Base-by-base conservation (phyloP, 805 yeast species). In the Wickerhamiella dianesei region DNA sequence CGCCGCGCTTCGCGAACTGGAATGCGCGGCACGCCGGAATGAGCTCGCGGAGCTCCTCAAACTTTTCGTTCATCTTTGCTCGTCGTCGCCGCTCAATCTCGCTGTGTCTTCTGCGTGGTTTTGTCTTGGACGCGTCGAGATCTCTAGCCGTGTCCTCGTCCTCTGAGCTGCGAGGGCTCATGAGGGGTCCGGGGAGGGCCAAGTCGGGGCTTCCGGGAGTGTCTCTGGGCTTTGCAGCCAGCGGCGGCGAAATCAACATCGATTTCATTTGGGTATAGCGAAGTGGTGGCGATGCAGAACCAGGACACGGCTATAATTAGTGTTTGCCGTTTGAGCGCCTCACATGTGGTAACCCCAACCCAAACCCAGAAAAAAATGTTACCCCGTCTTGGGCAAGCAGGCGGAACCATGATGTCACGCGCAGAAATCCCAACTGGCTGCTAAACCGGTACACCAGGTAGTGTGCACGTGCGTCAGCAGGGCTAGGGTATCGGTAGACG, bases 11-110 rank as follows among this genome's bases (percentile, higher is more conserved):
- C 17, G 63, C 56, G 21, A 60, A 53, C 14, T 53, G 50, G 19
- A 73, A 70, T 29, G 71, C 68, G 44, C 87, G 67, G 59, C 94
- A 83, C 12, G 89, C 87, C 1, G 94, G 94, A 16, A 84, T 78
- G 44, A 84, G 63, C 56, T 72, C 77, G 59, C 83, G 81, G 53
- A 84, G 70, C 1, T 88, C 85, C 59, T 82, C 92, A 59, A 82
- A 84, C 62, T 84, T 92, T 46, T 87, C 68, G 61, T 84, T 84
- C 70, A 84, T 81, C 58, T 82, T 81, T 45, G 80, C 74, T 50
- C 94, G 67, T 54, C 94, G 70, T 55, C 83, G 74, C 57, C 84
- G 80, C 61, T 84, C 94, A 49, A 84, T 84, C 37, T 81, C 78
- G 2, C 87, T 79, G 60, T 84, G 94, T 14, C 45, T 48, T 16